phyloP scores from a whole-genome alignment of 352 stramenopile genomes.

The Phytophthora cryptogea region DNA sequence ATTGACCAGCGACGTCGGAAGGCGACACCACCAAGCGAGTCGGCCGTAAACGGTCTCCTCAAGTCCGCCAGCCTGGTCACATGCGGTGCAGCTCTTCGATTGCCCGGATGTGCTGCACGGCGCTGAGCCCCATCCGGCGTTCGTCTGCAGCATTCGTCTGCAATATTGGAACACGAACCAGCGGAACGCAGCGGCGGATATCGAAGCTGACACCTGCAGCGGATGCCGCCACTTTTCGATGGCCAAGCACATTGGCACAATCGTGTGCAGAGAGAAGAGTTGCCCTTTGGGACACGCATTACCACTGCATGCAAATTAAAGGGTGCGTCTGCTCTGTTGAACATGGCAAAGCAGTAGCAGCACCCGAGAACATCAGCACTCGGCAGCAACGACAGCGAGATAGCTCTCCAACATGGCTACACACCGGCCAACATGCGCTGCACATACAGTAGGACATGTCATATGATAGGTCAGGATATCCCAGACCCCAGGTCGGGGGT shows the following conservation, averaged over 20 bases:
- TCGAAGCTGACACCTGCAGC: not conserved
- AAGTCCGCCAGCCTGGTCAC: conserved; percentile 22
- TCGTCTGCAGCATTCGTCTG: conserved; percentile 11
- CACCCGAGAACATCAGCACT: too few species aligned
- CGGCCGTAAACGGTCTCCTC: conserved; percentile 1
- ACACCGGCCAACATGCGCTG: too few species aligned
- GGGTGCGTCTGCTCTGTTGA: too few species aligned
- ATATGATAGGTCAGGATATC: not conserved
- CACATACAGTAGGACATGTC: not conserved
- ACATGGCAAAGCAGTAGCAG: too few species aligned
- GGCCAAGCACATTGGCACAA: not conserved
- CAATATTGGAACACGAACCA: not conserved
- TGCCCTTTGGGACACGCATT: too few species aligned
- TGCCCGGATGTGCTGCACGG: conserved; percentile 21
- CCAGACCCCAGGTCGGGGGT: not conserved
- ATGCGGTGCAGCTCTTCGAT: conserved; percentile 4
- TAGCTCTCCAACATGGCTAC: too few species aligned
- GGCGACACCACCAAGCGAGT: not conserved
- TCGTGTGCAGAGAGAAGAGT: not conserved
- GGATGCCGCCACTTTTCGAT: not conserved
- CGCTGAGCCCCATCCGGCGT: conserved; percentile 11
- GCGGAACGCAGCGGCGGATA: not conserved
- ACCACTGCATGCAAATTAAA: too few species aligned
- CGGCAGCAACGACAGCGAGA: too few species aligned
- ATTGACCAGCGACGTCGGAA: conserved; percentile 11